Evolutionary conservation across 257 asterid genomes (phyloP), one percentile per base, ranked within the genome.

Genomic region (Schizonepeta tenuifolia): DNA sequence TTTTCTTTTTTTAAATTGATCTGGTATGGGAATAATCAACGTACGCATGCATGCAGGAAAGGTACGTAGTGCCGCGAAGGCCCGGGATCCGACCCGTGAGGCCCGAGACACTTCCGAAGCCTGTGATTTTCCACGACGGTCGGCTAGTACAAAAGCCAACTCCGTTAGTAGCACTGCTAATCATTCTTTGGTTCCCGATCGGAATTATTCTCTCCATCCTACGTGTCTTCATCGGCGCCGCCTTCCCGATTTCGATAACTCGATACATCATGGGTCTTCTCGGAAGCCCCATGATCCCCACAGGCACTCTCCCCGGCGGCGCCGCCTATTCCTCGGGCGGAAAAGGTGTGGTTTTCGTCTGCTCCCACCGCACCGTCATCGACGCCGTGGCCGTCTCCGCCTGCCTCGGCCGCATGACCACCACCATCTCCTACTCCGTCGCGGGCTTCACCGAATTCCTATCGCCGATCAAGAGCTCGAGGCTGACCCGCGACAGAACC

Each of bases 81-180:
- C 24, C 58, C 31, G 44, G 70, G 28, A 38, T 26, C 57, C 64
- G 40, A 36, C 79, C 79, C 43, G 58, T 72, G 46, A 22, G 13
- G 31, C 73, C 28, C 7, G 71, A 73, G 0, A 9, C 20, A 13
- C 31, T 83, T 13, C 77, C 80, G 6, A 83, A 79, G 69, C 82
- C 84, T 6, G 75, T 78, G 66, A 70, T 81, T 13, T 81, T 81
- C 77, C 80, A 81, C 44, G 88, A 83, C 44, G 80, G 86, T 0
- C 82, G 84, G 0, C 82, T 81, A 0, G 85, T 78, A 57, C 67
- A 59, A 51, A 78, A 70, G 2, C 86, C 85, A 1, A 78, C 83
- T 10, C 85, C 83, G 5, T 11, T 76, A 3, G 11, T 26, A 1
- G 79, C 83, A 1, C 36, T 80, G 1, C 12, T 70, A 6, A 66